phyloP scores from a whole-genome alignment of 78 protist genomes.

The Thecamonas trahens region DNA sequence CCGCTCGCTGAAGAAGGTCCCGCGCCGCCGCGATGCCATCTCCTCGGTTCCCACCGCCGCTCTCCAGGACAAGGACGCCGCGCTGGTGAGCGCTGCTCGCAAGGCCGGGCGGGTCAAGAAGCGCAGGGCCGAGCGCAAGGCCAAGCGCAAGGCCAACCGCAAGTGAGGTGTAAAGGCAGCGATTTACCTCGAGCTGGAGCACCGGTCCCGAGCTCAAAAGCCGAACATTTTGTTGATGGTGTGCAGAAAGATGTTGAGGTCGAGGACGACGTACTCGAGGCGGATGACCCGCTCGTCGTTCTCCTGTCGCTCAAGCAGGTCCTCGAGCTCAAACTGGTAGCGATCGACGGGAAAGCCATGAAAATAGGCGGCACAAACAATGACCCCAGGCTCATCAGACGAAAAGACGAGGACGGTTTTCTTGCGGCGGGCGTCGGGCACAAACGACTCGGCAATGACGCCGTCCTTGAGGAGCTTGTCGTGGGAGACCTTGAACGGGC shows the following conservation, averaged over 20 bases:
- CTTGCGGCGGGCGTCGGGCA: conserved; percentile 46
- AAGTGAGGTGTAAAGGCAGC: neutral
- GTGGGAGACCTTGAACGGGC: conserved; percentile 48
- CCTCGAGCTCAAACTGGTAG: conserved; percentile 35
- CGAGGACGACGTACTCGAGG: conserved; percentile 40
- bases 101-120: neutral
- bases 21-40: neutral
- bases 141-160: no score
- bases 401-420: conserved; percentile 26
- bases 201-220: conserved; percentile 4
- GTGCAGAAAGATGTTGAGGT: conserved; percentile 43
- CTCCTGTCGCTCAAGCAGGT: conserved; percentile 48
- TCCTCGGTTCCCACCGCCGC: no score
- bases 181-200: no score
- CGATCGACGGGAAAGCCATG: conserved; percentile 23
- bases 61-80: neutral
- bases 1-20: neutral
- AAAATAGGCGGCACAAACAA: conserved; percentile 27
- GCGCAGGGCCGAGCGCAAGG: neutral
- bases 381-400: conserved; percentile 34
- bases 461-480: conserved; percentile 50
- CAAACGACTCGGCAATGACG: conserved; percentile 40
- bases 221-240: conserved; percentile 44
- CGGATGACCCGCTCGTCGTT: conserved; percentile 33
- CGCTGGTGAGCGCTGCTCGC: neutral